Conservation (phyloP, 2,329 filamentous ascomycete genomes). For the Raffaelea deltoideospora region DNA sequence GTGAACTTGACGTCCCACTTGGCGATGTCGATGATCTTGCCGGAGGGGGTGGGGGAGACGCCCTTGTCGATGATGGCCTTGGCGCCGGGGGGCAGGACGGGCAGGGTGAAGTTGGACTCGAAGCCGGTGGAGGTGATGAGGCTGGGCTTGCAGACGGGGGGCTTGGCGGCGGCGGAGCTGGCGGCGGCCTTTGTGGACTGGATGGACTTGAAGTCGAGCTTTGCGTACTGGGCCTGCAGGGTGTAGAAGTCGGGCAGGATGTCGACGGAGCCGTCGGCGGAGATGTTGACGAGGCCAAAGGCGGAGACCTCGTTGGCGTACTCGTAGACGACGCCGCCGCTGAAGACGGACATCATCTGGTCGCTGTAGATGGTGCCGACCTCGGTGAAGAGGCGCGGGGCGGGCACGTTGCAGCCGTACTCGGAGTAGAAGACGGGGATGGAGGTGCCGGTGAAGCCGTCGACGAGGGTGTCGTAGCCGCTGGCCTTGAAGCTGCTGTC, state of each 20-base stretch:
- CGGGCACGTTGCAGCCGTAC: constrained; percentile 59
- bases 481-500: constrained; percentile 37
- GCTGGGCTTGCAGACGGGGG: constrained; percentile 48
- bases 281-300: constrained; percentile 49
- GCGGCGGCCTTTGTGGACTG: constrained; percentile 45
- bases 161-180: constrained; percentile 25
- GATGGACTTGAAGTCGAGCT: constrained; percentile 56
- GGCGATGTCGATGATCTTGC: constrained; percentile 48
- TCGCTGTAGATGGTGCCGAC: constrained; percentile 55
- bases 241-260: constrained; percentile 55
- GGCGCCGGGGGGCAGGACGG: constrained; percentile 49
- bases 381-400: constrained; percentile 63
- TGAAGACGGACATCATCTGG: constrained; percentile 53
- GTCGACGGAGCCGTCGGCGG: constrained; percentile 38
- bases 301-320: constrained; percentile 57
- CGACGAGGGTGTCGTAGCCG: constrained; percentile 41
- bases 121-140: constrained; percentile 55
- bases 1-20: constrained; percentile 38
- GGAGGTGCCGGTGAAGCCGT: constrained; percentile 48
- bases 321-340: constrained; percentile 70
- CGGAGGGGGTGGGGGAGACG: constrained; percentile 45
- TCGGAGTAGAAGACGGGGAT: constrained; percentile 75
- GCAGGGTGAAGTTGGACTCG: constrained; percentile 66
- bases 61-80: constrained; percentile 63
- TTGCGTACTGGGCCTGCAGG: constrained; percentile 59